phyloP scores from a whole-genome alignment of 2,329 filamentous ascomycete species.

The Colletotrichum acutatum region DNA sequence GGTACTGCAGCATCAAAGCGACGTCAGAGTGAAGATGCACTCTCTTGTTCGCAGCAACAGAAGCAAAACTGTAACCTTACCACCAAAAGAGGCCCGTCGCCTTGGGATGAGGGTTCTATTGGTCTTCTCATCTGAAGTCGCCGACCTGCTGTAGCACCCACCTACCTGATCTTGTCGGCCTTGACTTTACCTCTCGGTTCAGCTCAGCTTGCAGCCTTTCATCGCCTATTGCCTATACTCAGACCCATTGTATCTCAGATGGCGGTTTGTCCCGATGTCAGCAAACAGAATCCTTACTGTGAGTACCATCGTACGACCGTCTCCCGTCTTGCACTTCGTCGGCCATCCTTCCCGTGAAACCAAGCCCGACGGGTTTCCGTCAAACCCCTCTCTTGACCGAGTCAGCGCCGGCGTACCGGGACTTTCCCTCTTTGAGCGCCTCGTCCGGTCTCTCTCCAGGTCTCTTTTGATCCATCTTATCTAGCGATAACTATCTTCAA shows the following conservation, averaged over 20 bases:
- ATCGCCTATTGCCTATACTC: background rate
- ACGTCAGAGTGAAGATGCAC: background rate
- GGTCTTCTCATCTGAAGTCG: slow-evolving; percentile 18
- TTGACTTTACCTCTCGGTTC: background rate
- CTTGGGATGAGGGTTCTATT: background rate
- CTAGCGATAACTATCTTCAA: background rate
- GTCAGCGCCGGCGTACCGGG: background rate
- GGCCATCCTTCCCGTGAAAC: background rate
- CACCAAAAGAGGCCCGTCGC: background rate
- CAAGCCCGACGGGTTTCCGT: background rate
- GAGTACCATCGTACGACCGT: background rate
- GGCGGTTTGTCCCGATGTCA: slow-evolving; percentile 16
- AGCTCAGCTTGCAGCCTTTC: slow-evolving; percentile 1
- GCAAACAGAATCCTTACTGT: background rate
- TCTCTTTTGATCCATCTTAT: slow-evolving; percentile 5
- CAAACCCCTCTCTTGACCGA: background rate
- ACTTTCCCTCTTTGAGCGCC: background rate
- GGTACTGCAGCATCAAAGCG: background rate
- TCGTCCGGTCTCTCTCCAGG: background rate
- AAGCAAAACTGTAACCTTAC: background rate
- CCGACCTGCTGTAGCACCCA: background rate
- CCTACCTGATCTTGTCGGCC: background rate
- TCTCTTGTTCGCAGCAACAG: background rate
- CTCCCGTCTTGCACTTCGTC: background rate
- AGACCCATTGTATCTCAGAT: background rate